Conservation (phyloP, 352 stramenopile species). For the Phytophthora podocarpi region DNA sequence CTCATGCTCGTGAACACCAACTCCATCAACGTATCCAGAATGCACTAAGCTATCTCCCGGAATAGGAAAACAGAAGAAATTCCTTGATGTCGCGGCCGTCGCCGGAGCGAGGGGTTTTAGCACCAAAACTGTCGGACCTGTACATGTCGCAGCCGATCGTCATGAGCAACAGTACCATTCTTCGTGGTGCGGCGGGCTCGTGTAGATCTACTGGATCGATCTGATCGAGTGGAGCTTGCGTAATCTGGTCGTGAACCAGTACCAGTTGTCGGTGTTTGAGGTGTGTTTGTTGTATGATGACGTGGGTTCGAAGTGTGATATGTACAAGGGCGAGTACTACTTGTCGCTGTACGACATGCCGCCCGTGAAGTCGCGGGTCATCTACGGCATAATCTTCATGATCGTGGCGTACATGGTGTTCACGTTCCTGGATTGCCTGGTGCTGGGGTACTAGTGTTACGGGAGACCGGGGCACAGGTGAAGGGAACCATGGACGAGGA, state of each 20-base stretch:
- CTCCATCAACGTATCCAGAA: constrained; percentile 48
- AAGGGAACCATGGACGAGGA: too few relatives aligned
- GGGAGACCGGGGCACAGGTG: background rate
- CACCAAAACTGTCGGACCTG: too few relatives aligned
- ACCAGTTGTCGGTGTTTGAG: constrained; percentile 17
- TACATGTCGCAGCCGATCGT: too few relatives aligned
- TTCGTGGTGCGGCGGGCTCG: constrained; percentile 40
- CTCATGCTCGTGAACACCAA: constrained; percentile 55
- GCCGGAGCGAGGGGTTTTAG: too few relatives aligned
- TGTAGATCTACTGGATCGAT: constrained; percentile 74
- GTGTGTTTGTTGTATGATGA: constrained; percentile 37
- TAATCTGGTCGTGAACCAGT: constrained; percentile 30
- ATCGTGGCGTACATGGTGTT: constrained; percentile 4
- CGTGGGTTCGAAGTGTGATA: constrained; percentile 27
- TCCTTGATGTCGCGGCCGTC: constrained; percentile 69
- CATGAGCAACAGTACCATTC: too few relatives aligned
- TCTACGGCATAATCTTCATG: constrained; percentile 16
- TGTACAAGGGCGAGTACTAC: constrained; percentile 43
- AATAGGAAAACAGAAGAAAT: constrained; percentile 73
- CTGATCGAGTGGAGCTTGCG: constrained; percentile 59
- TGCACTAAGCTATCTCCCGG: constrained; percentile 37
- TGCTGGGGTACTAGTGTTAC: too few relatives aligned
- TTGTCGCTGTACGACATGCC: constrained; percentile 31
- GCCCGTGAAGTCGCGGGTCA: background rate
- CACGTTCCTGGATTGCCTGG: constrained; percentile 2